Evolutionary conservation across 352 stramenopile genomes (phyloP).

Genomic region (Blastocystis sp.): DNA sequence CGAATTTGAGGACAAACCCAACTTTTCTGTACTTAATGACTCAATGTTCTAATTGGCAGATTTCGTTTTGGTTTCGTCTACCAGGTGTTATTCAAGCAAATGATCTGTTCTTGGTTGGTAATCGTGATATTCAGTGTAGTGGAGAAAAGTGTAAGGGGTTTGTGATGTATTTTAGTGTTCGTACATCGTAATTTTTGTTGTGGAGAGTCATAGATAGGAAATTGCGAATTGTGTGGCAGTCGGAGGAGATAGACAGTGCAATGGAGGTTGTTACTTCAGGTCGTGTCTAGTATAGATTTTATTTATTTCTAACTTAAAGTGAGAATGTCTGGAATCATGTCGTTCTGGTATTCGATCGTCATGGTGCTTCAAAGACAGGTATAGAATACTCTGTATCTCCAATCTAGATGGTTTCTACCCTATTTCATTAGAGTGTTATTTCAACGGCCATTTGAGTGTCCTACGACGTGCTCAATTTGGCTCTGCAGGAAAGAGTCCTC

Average conservation of each 20-base stretch:
- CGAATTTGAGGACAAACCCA: not conserved
- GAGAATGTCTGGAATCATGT: conserved; percentile 12
- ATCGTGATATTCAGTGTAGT: conserved; percentile 39
- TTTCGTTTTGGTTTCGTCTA: conserved; percentile 34
- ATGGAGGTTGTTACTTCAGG: not conserved
- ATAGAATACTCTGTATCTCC: too few species aligned
- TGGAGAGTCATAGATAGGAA: not conserved
- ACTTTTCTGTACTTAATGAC: not conserved
- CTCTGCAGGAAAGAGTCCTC: not conserved
- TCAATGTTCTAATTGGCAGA: not conserved
- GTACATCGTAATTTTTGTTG: not conserved
- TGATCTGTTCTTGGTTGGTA: conserved; percentile 30
- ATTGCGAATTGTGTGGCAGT: not conserved
- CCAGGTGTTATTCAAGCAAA: not conserved
- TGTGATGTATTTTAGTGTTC: not conserved
- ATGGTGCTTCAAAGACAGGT: too few species aligned
- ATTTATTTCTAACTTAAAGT: not conserved
- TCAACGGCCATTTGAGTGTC: not conserved
- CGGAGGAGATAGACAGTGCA: not conserved
- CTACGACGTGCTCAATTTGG: not conserved
- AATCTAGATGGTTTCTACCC: not conserved
- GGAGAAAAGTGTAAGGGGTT: not conserved
- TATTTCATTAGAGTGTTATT: not conserved
- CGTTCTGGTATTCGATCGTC: not conserved
- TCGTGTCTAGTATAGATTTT: not conserved